Evolutionary conservation across 306 rosid genomes (phyloP).

Genomic region (Rosa persica): DNA sequence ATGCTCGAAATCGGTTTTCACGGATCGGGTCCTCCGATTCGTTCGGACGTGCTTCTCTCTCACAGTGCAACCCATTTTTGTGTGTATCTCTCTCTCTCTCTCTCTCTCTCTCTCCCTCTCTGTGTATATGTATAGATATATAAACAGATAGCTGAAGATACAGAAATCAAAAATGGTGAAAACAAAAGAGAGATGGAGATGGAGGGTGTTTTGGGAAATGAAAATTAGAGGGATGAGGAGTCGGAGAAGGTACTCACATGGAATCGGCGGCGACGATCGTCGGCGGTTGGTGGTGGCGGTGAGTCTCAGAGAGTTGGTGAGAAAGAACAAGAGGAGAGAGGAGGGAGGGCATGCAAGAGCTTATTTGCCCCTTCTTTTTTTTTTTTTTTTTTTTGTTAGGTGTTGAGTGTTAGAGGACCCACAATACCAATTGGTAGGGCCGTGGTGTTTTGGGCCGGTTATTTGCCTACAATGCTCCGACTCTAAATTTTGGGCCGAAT

Average conservation of each 20-base stretch:
- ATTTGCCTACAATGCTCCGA: not conserved
- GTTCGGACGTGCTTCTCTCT: conserved; percentile 84
- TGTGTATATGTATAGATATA: not conserved
- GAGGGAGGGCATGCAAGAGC: not conserved
- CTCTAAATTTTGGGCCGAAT: not conserved
- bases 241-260: conserved; percentile 24
- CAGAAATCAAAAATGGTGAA: not conserved
- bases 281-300: conserved; percentile 17
- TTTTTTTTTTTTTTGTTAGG: not conserved
- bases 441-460: not conserved
- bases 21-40: conserved; percentile 64
- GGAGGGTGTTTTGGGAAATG: not conserved
- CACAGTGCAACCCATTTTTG: conserved; percentile 72
- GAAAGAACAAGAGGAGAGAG: not conserved
- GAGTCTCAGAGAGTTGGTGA: conserved; percentile 11
- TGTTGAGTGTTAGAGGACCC: not conserved
- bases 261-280: conserved; percentile 28
- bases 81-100: not conserved
- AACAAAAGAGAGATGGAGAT: not conserved
- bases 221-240: not conserved
- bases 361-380: not conserved
- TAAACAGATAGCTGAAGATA: not conserved
- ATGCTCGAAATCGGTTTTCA: conserved; percentile 50
- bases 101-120: conserved; percentile 45
- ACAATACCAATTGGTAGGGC: not conserved